Evolutionary conservation across 2,329 filamentous ascomycete species (phyloP).

Genomic region (Alternaria angustiovoidea): DNA sequence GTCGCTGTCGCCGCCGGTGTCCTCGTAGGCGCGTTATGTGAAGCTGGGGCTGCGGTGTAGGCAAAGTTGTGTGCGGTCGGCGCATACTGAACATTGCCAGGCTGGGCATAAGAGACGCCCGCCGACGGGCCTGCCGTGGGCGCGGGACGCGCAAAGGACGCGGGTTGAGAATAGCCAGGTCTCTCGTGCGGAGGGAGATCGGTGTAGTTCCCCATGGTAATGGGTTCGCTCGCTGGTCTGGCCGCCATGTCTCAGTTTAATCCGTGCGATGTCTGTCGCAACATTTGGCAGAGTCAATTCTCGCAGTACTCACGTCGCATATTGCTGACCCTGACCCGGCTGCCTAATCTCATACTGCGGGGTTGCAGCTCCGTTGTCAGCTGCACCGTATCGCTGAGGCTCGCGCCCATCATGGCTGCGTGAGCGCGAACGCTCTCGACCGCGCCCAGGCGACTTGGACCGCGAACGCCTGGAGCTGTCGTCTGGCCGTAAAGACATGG

Average conservation of each 20-base stretch:
- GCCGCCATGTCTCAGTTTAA: slow-evolving; percentile 43
- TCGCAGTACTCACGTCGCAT: slow-evolving; percentile 44
- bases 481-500: slow-evolving; percentile 54
- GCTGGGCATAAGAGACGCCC: slow-evolving; percentile 32
- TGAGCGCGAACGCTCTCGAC: slow-evolving; percentile 50
- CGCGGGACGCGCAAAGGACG: slow-evolving; percentile 23
- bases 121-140: slow-evolving; percentile 22
- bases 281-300: not conserved
- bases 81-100: slow-evolving; percentile 44
- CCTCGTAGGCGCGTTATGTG: slow-evolving; percentile 31
- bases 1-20: slow-evolving; percentile 26
- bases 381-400: slow-evolving; percentile 43
- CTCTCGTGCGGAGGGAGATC: slow-evolving; percentile 56
- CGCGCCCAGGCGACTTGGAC: slow-evolving; percentile 53
- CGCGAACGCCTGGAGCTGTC: slow-evolving; percentile 52
- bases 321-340: slow-evolving; percentile 39
- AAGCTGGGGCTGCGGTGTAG: slow-evolving; percentile 38
- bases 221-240: slow-evolving; percentile 42
- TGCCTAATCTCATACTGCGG: slow-evolving; percentile 54
- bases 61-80: slow-evolving; percentile 35
- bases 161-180: slow-evolving; percentile 44
- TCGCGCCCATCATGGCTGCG: slow-evolving; percentile 51
- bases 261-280: slow-evolving; percentile 12
- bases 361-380: slow-evolving; percentile 40
- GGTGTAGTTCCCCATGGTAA: slow-evolving; percentile 56